phyloP scores from a whole-genome alignment of 805 yeast genomes.

The Wickerhamomyces hampshirensis region DNA sequence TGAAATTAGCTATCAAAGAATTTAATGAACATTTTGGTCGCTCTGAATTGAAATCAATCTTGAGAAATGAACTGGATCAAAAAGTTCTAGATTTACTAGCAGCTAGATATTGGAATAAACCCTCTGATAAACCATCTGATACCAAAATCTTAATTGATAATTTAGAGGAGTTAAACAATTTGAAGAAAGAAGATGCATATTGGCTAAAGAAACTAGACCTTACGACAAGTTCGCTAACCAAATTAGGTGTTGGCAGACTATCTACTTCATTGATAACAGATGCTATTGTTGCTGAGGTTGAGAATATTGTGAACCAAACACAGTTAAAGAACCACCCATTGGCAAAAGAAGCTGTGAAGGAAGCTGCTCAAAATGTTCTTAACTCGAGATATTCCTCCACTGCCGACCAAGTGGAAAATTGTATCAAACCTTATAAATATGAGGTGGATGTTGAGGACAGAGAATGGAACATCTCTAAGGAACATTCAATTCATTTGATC shows the following conservation, averaged over 20 bases:
- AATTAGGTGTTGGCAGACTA: conserved; percentile 88
- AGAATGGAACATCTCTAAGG: conserved; percentile 84
- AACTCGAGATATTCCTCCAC: conserved; percentile 80
- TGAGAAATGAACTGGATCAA: conserved; percentile 86
- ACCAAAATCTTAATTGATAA: conserved; percentile 33
- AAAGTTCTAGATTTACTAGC: conserved; percentile 83
- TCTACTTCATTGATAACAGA: conserved; percentile 81
- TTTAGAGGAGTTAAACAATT: conserved; percentile 49
- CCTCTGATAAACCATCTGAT: conserved; percentile 13
- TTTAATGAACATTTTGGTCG: conserved; percentile 79
- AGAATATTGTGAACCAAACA: conserved; percentile 65
- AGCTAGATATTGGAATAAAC: conserved; percentile 85
- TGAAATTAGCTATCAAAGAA: conserved; percentile 84
- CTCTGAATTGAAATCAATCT: conserved; percentile 69
- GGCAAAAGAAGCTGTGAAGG: conserved; percentile 75
- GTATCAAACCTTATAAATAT: conserved; percentile 95
- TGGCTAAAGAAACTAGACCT: conserved; percentile 89
- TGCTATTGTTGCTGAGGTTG: conserved; percentile 73
- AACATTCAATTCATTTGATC: conserved; percentile 65
- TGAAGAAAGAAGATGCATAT: conserved; percentile 62
- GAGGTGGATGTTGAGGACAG: conserved; percentile 95
- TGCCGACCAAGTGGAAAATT: conserved; percentile 97
- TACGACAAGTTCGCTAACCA: conserved; percentile 79
- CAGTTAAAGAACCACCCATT: conserved; percentile 79
- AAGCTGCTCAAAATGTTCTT: conserved; percentile 79